Conservation (phyloP, 2,329 filamentous ascomycete genomes). For the Xylaria sp. region DNA sequence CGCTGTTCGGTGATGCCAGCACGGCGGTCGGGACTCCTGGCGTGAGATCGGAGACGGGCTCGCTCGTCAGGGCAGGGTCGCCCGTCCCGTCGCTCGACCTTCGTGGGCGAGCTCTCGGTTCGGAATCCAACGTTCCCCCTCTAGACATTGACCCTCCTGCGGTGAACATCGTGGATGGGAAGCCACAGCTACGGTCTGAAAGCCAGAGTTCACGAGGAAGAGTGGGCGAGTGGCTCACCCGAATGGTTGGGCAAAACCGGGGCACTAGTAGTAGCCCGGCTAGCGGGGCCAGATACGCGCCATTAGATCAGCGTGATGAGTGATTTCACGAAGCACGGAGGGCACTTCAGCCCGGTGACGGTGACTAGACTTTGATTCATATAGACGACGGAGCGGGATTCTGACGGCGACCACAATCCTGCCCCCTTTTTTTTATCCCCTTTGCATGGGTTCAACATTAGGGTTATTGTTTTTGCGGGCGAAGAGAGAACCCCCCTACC, state of each 20-base stretch:
- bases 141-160: constrained; percentile 80
- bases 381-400: constrained; percentile 31
- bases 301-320: constrained; percentile 46
- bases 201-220: constrained; percentile 39
- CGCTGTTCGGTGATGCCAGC: constrained; percentile 89
- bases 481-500: constrained; percentile 5
- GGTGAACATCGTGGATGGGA: constrained; percentile 52
- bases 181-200: constrained; percentile 43
- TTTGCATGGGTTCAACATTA: constrained; percentile 14
- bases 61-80: constrained; percentile 77
- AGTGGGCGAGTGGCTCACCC: constrained; percentile 54
- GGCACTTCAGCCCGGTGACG: constrained; percentile 21
- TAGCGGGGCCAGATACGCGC: constrained; percentile 42
- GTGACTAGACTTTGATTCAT: constrained; percentile 30
- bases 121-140: constrained; percentile 74
- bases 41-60: constrained; percentile 75
- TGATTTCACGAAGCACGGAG: constrained; percentile 29
- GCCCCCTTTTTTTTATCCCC: constrained; percentile 24
- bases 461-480: neutral
- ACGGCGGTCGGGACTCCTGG: constrained; percentile 78
- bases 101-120: constrained; percentile 54
- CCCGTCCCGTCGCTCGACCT: constrained; percentile 78
- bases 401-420: constrained; percentile 20
- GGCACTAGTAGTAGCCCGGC: constrained; percentile 38
- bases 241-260: constrained; percentile 44